Conservation (phyloP, 495 filamentous ascomycete species). For the Rhizodiscina lignyota region DNA sequence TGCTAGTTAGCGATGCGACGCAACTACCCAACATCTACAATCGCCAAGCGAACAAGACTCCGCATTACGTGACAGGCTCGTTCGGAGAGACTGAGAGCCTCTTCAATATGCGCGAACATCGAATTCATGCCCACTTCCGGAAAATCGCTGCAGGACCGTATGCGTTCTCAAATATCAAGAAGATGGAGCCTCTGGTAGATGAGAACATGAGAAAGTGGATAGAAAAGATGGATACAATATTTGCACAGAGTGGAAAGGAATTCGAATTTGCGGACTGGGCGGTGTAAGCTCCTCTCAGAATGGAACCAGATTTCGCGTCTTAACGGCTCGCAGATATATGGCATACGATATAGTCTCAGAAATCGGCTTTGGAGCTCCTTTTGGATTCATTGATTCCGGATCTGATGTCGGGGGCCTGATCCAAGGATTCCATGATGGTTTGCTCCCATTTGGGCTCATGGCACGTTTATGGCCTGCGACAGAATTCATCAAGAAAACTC, state of each 20-base stretch:
- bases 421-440: constrained; percentile 30
- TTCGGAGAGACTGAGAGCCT: constrained; percentile 31
- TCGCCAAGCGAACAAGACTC: constrained; percentile 36
- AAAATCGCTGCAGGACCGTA: constrained; percentile 28
- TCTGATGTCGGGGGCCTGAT: constrained; percentile 40
- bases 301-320: constrained; percentile 1
- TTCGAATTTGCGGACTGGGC: constrained; percentile 38
- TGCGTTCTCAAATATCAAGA: constrained; percentile 23
- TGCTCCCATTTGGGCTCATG: constrained; percentile 32
- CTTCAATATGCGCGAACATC: constrained; percentile 33
- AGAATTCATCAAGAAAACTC: constrained; percentile 34
- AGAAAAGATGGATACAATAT: constrained; percentile 24
- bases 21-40: constrained; percentile 35
- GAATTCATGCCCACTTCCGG: constrained; percentile 29
- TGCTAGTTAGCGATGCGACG: constrained; percentile 17
- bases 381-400: constrained; percentile 44
- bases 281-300: constrained; percentile 15
- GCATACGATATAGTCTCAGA: constrained; percentile 51
- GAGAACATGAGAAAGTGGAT: constrained; percentile 27
- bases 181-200: constrained; percentile 37
- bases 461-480: constrained; percentile 35
- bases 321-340: too few species aligned
- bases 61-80: constrained; percentile 33
- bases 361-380: constrained; percentile 42
- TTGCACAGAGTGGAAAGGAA: constrained; percentile 23